Evolutionary conservation across 1,139 yeast genomes (phyloP), one percentile per base, ranked within the genome.

Genomic region (Blastobotrys aristatus): DNA sequence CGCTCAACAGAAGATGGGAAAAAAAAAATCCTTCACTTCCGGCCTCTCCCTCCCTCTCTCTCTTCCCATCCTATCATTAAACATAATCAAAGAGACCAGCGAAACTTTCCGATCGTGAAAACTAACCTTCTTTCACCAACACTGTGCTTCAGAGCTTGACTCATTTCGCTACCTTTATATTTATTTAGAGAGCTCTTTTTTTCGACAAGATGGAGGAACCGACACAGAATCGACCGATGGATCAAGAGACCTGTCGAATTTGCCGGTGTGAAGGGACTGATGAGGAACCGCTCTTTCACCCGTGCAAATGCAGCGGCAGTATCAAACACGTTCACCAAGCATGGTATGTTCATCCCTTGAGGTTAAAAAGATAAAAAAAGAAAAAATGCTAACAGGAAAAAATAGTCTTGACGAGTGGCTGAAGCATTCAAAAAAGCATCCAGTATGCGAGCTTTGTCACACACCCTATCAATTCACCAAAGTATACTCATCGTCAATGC

Each of bases 271-370:
- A 88, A 59, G 92, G 80, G n/a, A 78, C 94, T 0, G 70, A 68
- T 0, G 78, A 76, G 1, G 92, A 87, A 55, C 97, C 97, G 2
- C 71, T 92, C 44, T 84, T 78, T 54, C 92, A 87, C 66, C 98
- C 99, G 1, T 92, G 99, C 67, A 82, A 79, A 60, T 92, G 98
- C 66, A 76, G 89, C 51, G 99, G 99, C 2, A 84, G 96, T 26
- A 94, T 92, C 62, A 85, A 85, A 63, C 89, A 82, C 61, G 87
- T 92, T 49, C 99, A 92, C 66, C 95, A 92, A 64, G 94, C 84
- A 44, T 92, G 98, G 68, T 65, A 59, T 40, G 66, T 52, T 13
- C 2, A 5, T 8, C n/a, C n/a, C n/a, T n/a, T n/a, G n/a, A n/a
- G n/a, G 7, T 16, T 8, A 17, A 3, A 30, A 11, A 26, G 16